A percentile compares a stretch with the other conserved stretches of the same genome.
phyloP scores from a whole-genome alignment of 495 filamentous ascomycete species.

The Hypoxylon intermedium region DNA sequence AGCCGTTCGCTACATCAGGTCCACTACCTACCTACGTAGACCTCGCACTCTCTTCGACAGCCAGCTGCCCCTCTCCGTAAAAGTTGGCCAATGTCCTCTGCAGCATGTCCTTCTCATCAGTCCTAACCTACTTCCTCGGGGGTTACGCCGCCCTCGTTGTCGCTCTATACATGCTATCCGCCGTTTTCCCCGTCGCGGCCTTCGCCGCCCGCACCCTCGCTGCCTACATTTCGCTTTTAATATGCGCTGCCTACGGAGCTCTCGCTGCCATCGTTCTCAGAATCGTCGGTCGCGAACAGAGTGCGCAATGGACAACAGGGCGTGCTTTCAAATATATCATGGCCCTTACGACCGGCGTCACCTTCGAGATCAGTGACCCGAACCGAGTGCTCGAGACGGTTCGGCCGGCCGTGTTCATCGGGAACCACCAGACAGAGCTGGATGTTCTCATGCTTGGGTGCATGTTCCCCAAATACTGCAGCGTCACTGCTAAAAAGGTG shows the following conservation, averaged over 20 bases:
- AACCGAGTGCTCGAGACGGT: conserved; percentile 65
- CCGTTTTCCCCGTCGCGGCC: conserved; percentile 61
- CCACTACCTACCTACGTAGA: not conserved
- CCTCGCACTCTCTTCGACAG: not conserved
- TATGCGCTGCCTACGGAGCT: conserved; percentile 79
- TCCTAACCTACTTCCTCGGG: conserved; percentile 62
- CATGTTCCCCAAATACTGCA: conserved; percentile 89
- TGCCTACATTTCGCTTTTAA: conserved; percentile 69
- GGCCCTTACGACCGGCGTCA: conserved; percentile 76
- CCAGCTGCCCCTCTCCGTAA: conserved; percentile 6
- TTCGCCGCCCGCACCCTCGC: conserved; percentile 78
- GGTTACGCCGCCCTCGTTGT: conserved; percentile 65
- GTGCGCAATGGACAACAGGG: conserved; percentile 85
- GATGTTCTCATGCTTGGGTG: conserved; percentile 89
- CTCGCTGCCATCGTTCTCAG: conserved; percentile 75
- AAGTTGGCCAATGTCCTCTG: conserved; percentile 15
- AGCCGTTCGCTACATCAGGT: not conserved
- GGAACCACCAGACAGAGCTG: conserved; percentile 93
- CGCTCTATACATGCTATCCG: conserved; percentile 63
- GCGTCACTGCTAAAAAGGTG: conserved; percentile 89
- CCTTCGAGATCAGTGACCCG: conserved; percentile 75
- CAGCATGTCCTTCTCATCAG: conserved; percentile 46
- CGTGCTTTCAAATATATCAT: conserved; percentile 84
- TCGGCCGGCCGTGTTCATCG: conserved; percentile 87
- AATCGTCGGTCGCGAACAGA: conserved; percentile 70